Evolutionary conservation across 345 rosid species (phyloP), one percentile per base, ranked within the genome.

Genomic region (Pseudoturritis turrita): DNA sequence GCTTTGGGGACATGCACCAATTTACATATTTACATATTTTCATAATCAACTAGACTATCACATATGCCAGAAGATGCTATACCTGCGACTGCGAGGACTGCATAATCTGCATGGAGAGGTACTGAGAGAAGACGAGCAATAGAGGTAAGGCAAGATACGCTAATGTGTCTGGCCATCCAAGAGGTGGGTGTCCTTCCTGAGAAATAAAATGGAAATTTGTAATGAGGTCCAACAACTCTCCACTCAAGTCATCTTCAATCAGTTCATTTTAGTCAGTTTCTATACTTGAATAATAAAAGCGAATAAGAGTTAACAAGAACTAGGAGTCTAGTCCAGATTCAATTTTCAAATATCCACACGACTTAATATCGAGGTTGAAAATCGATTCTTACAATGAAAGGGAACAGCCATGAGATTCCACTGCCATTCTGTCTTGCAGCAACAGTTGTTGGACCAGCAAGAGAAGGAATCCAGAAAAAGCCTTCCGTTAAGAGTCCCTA

Each of bases 401-500:
- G 97, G 70, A 95, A 95, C 61, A 95, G 84, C 99, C 99, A 95
- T 40, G 97, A 91, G 77, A 86, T 81, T 68, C 96, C 96, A 66
- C 93, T 83, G 65, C 96, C 96, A 62, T 52, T 88, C 73, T 89
- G 99, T 71, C 91, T 86, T 44, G 92, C 85, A 59, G 96, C 96
- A 66, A 87, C 75, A 36, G 97, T 85, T 13, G 97, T 95, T 57
- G 99, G 97, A 72, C 99, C 97, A 65, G 99, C 84, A 15, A 95
- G 82, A 49, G 99, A 87, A 71, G 97, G 99, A 83, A 95, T 95
- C 97, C 97, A 91, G 77, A 95, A 91, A 85, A 95, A 95, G 59
- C 99, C 97, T 88, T 95, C 98, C 4, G 96, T 82, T 35, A 95
- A 91, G 65, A 95, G 97, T 40, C 97, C 99, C 97, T 94, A 64